Percentiles rank a stretch among this genome's conserved stretches.
phyloP scores from a whole-genome alignment of 371 early-diverging fungal genomes.

The Basidiobolus meristosporus region DNA sequence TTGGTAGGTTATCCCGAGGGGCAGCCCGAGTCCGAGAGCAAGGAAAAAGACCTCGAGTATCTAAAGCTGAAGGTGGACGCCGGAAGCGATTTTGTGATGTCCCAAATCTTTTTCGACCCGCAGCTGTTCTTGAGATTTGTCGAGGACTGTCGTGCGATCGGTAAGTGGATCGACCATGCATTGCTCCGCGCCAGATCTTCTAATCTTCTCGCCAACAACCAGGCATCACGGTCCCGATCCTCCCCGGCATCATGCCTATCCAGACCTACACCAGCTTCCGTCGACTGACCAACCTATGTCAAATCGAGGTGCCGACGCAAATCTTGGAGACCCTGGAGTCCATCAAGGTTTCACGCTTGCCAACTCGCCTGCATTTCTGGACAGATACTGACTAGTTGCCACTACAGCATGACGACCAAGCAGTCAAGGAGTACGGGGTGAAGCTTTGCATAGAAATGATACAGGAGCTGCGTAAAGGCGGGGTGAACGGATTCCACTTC shows the following conservation, averaged over 20 bases:
- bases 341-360: conserved; percentile 31
- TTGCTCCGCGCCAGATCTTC: background rate
- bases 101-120: conserved; percentile 82
- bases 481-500: conserved; percentile 43
- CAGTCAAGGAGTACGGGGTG: conserved; percentile 84
- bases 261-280: conserved; percentile 80
- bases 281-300: conserved; percentile 64
- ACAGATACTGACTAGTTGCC: background rate
- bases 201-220: background rate
- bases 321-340: conserved; percentile 49
- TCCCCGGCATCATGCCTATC: conserved; percentile 90
- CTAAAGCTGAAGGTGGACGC: conserved; percentile 75
- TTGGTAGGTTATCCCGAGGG: conserved; percentile 77
- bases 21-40: conserved; percentile 43
- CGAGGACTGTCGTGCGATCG: conserved; percentile 34
- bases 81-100: conserved; percentile 87
- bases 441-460: conserved; percentile 52
- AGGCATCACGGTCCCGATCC: conserved; percentile 70
- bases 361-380: background rate
- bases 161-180: conserved; percentile 3
- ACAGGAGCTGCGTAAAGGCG: conserved; percentile 20
- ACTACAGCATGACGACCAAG: conserved; percentile 64
- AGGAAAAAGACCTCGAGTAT: conserved; percentile 29
- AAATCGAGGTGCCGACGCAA: conserved; percentile 52
- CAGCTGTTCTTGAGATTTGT: conserved; percentile 61